Evolutionary conservation across 306 rosid genomes (phyloP).

Genomic region (Potentilla sterilis): DNA sequence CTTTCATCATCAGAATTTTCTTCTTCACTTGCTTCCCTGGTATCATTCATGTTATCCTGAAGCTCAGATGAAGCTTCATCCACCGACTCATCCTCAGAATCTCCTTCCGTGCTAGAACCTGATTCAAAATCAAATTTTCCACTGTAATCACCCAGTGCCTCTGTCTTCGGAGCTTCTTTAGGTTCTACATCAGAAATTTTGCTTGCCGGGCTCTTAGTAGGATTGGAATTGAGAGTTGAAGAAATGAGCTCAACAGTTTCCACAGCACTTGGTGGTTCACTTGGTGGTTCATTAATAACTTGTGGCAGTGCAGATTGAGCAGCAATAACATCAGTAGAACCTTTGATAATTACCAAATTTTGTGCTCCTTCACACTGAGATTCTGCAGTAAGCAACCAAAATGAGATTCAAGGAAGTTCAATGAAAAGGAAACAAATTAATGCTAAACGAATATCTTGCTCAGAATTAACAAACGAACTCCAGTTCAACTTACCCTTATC

Average conservation of each 20-base stretch:
- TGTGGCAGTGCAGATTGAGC: background rate
- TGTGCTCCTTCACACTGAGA: constrained; percentile 16
- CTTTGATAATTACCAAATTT: constrained; percentile 1
- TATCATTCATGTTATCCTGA: background rate
- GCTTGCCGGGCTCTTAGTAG: background rate
- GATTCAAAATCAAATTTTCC: constrained; percentile 27
- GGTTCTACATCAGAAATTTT: background rate
- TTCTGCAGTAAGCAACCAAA: constrained; percentile 17
- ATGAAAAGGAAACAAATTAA: background rate
- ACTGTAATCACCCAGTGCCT: constrained; percentile 6
- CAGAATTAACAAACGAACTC: background rate
- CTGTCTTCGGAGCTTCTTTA: constrained; percentile 8
- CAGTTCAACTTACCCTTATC: constrained; percentile 27
- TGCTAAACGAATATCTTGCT: background rate
- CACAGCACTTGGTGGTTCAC: background rate
- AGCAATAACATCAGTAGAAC: constrained; percentile 1
- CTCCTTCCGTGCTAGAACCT: constrained; percentile 12
- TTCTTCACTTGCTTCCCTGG: background rate
- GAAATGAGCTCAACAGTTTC: background rate
- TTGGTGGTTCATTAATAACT: too few species aligned
- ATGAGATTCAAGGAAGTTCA: background rate
- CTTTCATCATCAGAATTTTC: background rate
- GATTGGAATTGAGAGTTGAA: background rate
- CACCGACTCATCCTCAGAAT: background rate
- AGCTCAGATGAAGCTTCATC: background rate